Conservation (phyloP, 2,329 filamentous ascomycete species). For the Colletotrichum sp. region DNA sequence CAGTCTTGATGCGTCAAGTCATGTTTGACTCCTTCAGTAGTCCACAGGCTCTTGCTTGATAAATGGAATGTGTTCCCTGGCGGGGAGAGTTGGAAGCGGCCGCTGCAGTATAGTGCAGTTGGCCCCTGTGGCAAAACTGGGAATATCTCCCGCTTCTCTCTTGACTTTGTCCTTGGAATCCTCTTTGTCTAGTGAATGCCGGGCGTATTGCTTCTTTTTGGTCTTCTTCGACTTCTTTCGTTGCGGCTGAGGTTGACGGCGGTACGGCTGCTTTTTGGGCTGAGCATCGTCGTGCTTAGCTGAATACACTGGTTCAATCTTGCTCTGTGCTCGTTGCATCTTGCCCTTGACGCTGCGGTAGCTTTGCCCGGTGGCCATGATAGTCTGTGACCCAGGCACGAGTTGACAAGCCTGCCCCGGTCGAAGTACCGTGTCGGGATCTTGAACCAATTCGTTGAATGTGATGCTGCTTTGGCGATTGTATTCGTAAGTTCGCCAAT, state of each 20-base stretch:
- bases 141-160: not conserved
- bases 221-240: not conserved
- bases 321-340: not conserved
- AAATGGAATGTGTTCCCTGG: not conserved
- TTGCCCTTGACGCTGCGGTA: not conserved
- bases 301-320: not conserved
- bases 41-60: not conserved
- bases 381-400: not conserved
- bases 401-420: not conserved
- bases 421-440: not conserved
- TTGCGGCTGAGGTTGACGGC: not conserved
- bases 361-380: not conserved
- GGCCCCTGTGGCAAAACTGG: not conserved
- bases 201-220: not conserved
- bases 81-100: not conserved
- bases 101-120: not conserved
- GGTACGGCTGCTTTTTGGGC: not conserved
- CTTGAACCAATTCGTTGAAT: not conserved
- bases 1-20: not conserved
- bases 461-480: not conserved
- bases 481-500: conserved; percentile 4
- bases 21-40: not conserved
- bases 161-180: not conserved
- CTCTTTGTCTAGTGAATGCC: not conserved
- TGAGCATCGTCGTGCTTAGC: not conserved